phyloP scores from a whole-genome alignment of 176 grass and related monocot species.

The Ensete glaucum region DNA sequence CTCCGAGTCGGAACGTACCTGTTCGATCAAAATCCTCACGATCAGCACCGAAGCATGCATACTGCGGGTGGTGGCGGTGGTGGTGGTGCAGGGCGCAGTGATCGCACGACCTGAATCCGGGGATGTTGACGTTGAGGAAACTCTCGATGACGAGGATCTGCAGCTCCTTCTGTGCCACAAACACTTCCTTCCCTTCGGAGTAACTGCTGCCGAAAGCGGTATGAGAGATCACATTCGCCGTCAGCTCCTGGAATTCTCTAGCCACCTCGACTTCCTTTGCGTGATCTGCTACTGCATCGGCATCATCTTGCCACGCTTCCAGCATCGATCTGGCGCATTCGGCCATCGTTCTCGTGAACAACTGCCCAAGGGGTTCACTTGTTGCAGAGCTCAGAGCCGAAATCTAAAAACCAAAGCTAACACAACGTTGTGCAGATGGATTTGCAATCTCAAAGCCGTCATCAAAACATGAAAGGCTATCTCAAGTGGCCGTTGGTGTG shows the following conservation, averaged over 20 bases:
- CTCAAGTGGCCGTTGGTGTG: too few species aligned
- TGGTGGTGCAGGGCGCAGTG: neutral
- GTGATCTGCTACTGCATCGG: neutral
- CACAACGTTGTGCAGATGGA: too few species aligned
- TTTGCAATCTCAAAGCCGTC: too few species aligned
- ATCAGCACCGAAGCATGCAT: neutral
- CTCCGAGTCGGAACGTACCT: constrained; percentile 25
- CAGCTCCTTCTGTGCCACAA: constrained; percentile 36
- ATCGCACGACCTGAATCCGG: constrained; percentile 13
- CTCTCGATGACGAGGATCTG: constrained; percentile 30
- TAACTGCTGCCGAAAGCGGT: constrained; percentile 60
- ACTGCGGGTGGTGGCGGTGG: too few species aligned
- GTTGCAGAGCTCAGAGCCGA: too few species aligned
- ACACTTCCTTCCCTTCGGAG: constrained; percentile 32
- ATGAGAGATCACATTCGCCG: constrained; percentile 48
- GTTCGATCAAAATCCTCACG: neutral
- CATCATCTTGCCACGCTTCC: constrained; percentile 25
- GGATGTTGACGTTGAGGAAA: constrained; percentile 21
- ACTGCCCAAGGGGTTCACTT: constrained; percentile 14
- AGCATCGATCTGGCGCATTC: constrained; percentile 37
- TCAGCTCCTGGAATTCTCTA: constrained; percentile 39
- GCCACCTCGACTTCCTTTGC: constrained; percentile 34
- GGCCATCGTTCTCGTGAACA: constrained; percentile 45
- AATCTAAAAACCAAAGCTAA: too few species aligned
- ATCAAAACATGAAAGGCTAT: too few species aligned